phyloP scores from a whole-genome alignment of 1,284 basidiomycete genomes.

The Phaffia rhodozyma region DNA sequence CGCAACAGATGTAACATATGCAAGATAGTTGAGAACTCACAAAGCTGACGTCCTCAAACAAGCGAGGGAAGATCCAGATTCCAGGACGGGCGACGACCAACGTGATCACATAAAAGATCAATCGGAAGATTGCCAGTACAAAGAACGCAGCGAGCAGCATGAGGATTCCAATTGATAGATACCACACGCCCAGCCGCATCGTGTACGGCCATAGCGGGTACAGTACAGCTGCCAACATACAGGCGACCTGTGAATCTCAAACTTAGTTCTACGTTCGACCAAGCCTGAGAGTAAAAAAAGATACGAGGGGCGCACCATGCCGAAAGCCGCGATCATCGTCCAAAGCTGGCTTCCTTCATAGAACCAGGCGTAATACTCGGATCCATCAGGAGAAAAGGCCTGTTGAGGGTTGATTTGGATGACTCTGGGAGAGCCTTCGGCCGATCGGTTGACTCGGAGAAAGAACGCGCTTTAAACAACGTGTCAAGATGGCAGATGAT shows the following conservation, averaged over 20 bases:
- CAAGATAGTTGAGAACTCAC: constrained; percentile 45
- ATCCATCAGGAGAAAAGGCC: constrained; percentile 51
- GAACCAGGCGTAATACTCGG: constrained; percentile 87
- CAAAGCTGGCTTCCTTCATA: constrained; percentile 89
- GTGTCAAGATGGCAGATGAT: not conserved
- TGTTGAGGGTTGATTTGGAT: constrained; percentile 71
- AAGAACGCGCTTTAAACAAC: constrained; percentile 52
- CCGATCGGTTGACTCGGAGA: constrained; percentile 69
- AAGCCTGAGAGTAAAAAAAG: not conserved
- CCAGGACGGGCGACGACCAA: constrained; percentile 73
- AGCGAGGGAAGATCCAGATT: constrained; percentile 97
- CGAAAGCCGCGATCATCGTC: constrained; percentile 79
- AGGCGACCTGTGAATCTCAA: constrained; percentile 38
- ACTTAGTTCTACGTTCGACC: not conserved
- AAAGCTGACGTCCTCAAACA: constrained; percentile 98
- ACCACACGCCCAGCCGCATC: constrained; percentile 93
- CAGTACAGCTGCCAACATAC: constrained; percentile 96
- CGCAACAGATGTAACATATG: constrained; percentile 6
- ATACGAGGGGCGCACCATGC: constrained; percentile 48
- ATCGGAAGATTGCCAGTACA: constrained; percentile 74
- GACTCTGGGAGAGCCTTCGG: constrained; percentile 51
- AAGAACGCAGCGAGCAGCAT: constrained; percentile 87
- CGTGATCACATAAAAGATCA: constrained; percentile 93
- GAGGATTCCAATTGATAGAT: constrained; percentile 76
- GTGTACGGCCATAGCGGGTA: constrained; percentile 95